Evolutionary conservation across 768 basidiomycete species (phyloP), one percentile per base, ranked within the genome.

Genomic region (Rhodotorula paludigena): DNA sequence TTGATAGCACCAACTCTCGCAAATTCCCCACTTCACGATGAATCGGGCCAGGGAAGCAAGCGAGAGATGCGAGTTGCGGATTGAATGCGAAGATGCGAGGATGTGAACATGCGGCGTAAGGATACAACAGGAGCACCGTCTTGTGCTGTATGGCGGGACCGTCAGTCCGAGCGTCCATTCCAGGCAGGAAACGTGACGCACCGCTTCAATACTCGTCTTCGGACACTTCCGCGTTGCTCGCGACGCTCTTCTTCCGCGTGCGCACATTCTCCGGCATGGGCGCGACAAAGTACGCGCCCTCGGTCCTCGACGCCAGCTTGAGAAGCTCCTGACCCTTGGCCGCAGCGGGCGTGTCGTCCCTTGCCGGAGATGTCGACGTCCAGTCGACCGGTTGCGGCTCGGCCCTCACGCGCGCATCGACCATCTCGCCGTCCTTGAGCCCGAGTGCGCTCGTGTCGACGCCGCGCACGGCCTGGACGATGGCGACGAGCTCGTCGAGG

Each of bases 251-350:
- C 25, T 68, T 68, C 36, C 61, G 4, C n/a, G 38, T 49, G 38
- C 57, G 44, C 12, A 68, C 61, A 20, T 68, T 63, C 44, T 68
- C 61, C 35, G 66, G 66, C 56, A 58, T 60, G 0, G 57, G 61
- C 18, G 66, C 66, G 30, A 68, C 66, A 35, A 59, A 68, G 38
- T 59, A 68, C 52, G 49, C 62, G 9, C 66, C 66, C 45, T 63
- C 51, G 5, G 60, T 67, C 56, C 39, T 28, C 28, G 21, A 14
- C n/a, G 66, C 66, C 14, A 57, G 49, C 42, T 57, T 53, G 39
- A 67, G 48, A 8, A 67, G 32, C 30, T 23, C 53, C 39, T 58
- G 57, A 11, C 28, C 45, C 11, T 28, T 6, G 7, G 45, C 45
- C 11, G 45, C 21, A 6, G 5, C 45, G 5, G 3, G 10, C 47